Evolutionary conservation across 306 rosid genomes (phyloP).

Genomic region (Rosa persica): DNA sequence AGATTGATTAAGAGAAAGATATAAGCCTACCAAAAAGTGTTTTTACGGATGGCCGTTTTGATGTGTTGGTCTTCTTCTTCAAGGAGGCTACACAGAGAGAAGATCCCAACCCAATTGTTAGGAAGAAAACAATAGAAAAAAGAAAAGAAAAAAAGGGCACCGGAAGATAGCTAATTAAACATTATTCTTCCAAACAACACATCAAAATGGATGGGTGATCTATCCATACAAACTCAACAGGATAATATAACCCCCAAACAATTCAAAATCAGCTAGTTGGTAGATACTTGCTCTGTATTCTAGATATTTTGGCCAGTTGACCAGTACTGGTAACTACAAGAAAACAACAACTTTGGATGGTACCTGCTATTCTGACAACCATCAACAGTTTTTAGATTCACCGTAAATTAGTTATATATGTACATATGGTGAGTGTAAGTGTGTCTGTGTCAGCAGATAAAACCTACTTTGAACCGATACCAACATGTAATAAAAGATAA

Average conservation of each 20-base stretch:
- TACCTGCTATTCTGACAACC: neutral
- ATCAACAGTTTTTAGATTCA: neutral
- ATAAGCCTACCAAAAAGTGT: constrained; percentile 78
- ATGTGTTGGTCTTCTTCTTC: constrained; percentile 76
- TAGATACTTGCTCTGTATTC: neutral
- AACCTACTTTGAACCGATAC: neutral
- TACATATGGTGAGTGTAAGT: neutral
- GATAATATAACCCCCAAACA: neutral
- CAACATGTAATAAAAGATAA: neutral
- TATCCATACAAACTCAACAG: neutral
- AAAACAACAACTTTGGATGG: neutral
- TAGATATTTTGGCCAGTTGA: constrained; percentile 6
- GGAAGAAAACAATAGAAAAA: neutral
- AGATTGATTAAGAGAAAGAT: constrained; percentile 4
- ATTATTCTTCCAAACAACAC: neutral
- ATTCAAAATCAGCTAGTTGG: neutral
- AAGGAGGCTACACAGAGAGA: constrained; percentile 66
- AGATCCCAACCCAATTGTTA: constrained; percentile 16
- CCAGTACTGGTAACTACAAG: neutral
- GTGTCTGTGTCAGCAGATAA: neutral
- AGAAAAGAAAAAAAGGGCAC: neutral
- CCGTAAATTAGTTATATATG: neutral
- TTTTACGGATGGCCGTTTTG: constrained; percentile 80
- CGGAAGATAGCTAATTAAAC: neutral
- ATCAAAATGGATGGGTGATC: neutral